phyloP scores from a whole-genome alignment of 805 yeast genomes.

The Blastobotrys attinorum region DNA sequence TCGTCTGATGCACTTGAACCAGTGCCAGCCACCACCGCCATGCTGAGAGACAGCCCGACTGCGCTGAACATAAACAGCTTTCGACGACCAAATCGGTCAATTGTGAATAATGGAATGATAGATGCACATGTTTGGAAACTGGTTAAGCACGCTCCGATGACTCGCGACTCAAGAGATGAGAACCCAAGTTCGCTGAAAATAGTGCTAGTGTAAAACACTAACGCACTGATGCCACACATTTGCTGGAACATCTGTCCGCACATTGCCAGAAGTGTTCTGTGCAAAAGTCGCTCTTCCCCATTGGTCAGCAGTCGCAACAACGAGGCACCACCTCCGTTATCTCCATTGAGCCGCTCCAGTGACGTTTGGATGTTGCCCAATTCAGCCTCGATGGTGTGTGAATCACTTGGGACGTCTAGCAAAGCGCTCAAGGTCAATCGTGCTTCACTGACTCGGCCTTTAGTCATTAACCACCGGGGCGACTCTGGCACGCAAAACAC shows the following conservation, averaged over 20 bases:
- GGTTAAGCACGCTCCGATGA: constrained; percentile 49
- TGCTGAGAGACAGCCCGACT: constrained; percentile 3
- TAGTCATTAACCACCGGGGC: constrained; percentile 80
- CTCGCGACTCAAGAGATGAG: constrained; percentile 1
- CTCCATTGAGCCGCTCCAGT: constrained; percentile 71
- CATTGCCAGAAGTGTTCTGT: background rate
- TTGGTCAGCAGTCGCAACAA: constrained; percentile 4
- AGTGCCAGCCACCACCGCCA: constrained; percentile 14
- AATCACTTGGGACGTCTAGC: constrained; percentile 73
- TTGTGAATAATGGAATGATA: constrained; percentile 36
- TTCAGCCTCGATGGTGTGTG: constrained; percentile 64
- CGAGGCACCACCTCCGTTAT: constrained; percentile 6
- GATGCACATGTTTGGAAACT: constrained; percentile 43
- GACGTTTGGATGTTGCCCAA: constrained; percentile 66
- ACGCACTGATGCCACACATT: constrained; percentile 1
- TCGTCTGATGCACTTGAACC: background rate
- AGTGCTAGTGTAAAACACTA: constrained; percentile 48
- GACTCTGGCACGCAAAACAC: constrained; percentile 59
- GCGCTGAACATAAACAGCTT: background rate
- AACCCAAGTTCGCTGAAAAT: constrained; percentile 50
- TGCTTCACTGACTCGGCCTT: constrained; percentile 37
- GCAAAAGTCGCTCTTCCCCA: background rate
- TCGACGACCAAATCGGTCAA: background rate
- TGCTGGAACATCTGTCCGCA: constrained; percentile 1
- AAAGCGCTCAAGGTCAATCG: constrained; percentile 8